A percentile compares a stretch with the other conserved stretches of the same genome.
phyloP scores from a whole-genome alignment of 192 early-diverging fungal species.

The Obelidium mucronatum region DNA sequence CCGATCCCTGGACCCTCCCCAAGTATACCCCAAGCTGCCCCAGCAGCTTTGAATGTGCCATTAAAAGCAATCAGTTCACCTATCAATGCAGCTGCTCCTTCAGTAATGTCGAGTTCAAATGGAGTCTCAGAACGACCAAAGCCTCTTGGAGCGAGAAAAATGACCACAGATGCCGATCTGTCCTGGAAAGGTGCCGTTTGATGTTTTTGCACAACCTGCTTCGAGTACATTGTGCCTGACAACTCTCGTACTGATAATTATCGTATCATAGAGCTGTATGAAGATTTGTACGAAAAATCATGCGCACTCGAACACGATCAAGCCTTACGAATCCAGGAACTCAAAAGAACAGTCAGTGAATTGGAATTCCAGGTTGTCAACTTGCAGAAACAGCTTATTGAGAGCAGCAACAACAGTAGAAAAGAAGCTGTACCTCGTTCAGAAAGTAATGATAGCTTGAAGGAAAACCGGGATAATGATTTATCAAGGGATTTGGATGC shows the following conservation, averaged over 20 bases:
- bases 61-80: too few relatives aligned
- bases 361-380: conserved; percentile 49
- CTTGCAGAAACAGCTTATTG: conserved; percentile 69
- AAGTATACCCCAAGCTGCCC: too few relatives aligned
- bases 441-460: too few relatives aligned
- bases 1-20: too few relatives aligned
- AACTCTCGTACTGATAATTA: too few relatives aligned
- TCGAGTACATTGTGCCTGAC: too few relatives aligned
- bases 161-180: neutral
- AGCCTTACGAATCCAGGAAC: neutral
- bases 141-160: neutral
- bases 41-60: too few relatives aligned
- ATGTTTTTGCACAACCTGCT: neutral
- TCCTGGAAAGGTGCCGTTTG: neutral
- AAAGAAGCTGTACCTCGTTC: neutral
- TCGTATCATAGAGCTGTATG: conserved; percentile 25
- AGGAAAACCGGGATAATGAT: neutral
- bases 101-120: too few relatives aligned
- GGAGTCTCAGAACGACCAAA: neutral
- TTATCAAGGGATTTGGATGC: neutral
- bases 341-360: neutral
- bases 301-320: conserved; percentile 4
- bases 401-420: conserved; percentile 58
- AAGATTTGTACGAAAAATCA: conserved; percentile 28
- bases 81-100: too few relatives aligned